Base-by-base conservation (phyloP, 257 asterid genomes). In the Solanum habrochaites region DNA sequence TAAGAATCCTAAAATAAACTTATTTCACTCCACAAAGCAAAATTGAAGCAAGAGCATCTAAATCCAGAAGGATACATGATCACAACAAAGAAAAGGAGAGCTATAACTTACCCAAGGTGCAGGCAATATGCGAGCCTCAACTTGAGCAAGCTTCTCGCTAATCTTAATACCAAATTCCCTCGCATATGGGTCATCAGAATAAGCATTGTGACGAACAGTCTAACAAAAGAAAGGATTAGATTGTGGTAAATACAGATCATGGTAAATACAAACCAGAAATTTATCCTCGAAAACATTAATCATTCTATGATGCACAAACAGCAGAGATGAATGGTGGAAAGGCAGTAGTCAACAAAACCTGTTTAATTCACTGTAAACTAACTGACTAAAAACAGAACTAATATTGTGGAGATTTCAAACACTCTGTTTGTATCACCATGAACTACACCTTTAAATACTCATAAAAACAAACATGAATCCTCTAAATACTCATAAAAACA, bases 81-180 rank as follows among this genome's bases (percentile, higher is more conserved):
- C 40, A 80, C 42, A 20, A 16, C 23, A 39, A 77, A 43, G 25
- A 77, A 43, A 77, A 6, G 15, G 6, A 14, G 40, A 25, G 39
- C 11, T 37, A 52, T 7, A 27, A 52, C 88, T 91, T 93, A 97
- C 99, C 99, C 95, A 86, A n/a, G 99, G 99, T 52, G 99, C 85
- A 73, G 98, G 99, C 67, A 97, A 91, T 82, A 97, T 92, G 56
- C 99, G 99, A 86, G 99, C 99, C 90, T 97, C 99, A 77, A 97
- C 99, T 90, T 93, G 98, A 23, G 99, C 99, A 56, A 96, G 90
- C 91, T 83, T 92, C 85, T 93, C 98, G 84, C 98, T 97, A 15
- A 97, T 97, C 86, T 93, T 96, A n/a, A 97, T 97, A 32, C 99
- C 99, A 87, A 96, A 97, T 87, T 97, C 99, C 74, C 91, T 89